These are phyloP conservation scores for Neoscytalidium dimidiatum DNA, from an alignment of 2,329 filamentous ascomycete species.

Conservation along the genomic window DNA sequence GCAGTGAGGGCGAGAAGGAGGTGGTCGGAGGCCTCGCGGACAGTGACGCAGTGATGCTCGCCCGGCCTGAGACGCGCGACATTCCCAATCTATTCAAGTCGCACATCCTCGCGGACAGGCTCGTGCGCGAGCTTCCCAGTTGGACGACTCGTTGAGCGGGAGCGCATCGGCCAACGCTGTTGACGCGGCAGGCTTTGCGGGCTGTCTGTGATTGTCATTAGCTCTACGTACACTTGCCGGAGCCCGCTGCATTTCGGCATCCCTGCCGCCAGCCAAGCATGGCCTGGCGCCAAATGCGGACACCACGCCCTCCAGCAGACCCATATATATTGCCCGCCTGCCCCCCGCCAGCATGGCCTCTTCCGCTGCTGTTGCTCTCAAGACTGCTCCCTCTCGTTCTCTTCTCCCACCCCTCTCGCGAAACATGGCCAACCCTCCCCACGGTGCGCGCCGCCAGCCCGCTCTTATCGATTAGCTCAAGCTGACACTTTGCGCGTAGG, in stretches of 20 bases:
- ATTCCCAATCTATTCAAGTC: constrained; percentile 10
- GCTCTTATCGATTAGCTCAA: constrained; percentile 7
- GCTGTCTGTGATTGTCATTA: constrained; percentile 19
- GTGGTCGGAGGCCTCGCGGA: neutral
- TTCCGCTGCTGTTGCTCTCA: constrained; percentile 10
- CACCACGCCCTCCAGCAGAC: constrained; percentile 8
- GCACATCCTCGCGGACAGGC: constrained; percentile 2
- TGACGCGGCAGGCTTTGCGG: constrained; percentile 12
- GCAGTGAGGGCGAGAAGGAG: neutral
- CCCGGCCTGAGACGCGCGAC: constrained; percentile 6
- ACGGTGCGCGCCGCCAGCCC: constrained; percentile 40
- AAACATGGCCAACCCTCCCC: constrained; percentile 54
- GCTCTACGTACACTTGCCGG: constrained; percentile 13
- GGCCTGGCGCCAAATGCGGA: neutral
- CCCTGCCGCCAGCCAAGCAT: constrained; percentile 14
- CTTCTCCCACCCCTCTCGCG: constrained; percentile 12
- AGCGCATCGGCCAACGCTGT: constrained; percentile 15
- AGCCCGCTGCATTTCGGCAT: constrained; percentile 17
- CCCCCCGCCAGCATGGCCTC: constrained; percentile 7
- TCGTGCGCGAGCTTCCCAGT: neutral
- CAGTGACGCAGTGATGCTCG: neutral
- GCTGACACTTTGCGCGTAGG: constrained; percentile 51
- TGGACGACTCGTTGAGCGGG: neutral
- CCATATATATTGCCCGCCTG: constrained; percentile 19
- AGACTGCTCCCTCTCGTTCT: constrained; percentile 5